Evolutionary conservation across 306 rosid species (phyloP), one percentile per base, ranked within the genome.

Genomic region (Senna tora): DNA sequence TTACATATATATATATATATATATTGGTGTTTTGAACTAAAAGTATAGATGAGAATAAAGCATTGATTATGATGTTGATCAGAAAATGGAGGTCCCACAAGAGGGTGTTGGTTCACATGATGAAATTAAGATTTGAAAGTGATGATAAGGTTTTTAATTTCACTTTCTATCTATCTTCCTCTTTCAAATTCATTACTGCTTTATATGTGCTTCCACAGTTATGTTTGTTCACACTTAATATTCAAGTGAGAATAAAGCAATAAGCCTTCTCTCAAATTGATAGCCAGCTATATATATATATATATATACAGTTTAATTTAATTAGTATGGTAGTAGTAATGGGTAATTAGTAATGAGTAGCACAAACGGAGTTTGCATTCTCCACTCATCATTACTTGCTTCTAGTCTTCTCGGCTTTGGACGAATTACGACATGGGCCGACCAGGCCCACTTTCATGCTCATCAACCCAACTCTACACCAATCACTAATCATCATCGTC

Each of bases 31-130:
- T n/a, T n/a, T n/a, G n/a, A n/a, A n/a, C n/a, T n/a, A n/a, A n/a
- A n/a, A n/a, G n/a, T n/a, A n/a, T n/a, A n/a, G n/a, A n/a, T n/a
- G n/a, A 59, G 65, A 59, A 34, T 59, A 32, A 59, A 59, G 72
- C 81, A 87, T 81, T 69, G 74, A 76, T 76, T 54, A 72, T 53
- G 62, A 72, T 25, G 30, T 25, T 25, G 30, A n/a, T n/a, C n/a
- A n/a, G n/a, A n/a, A n/a, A n/a, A n/a, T n/a, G n/a, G n/a, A 25
- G 83, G 81, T 64, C 85, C 87, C 85, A 75, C 87, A 83, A 77
- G 53, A 39, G 58, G 75, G 30, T 82, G 71, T 58, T 73, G 55
- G 28, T 71, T 75, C 80, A 75, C 88, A 76, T 66, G 76, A 66
- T 56, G 28, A 56, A 65, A n/a, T n/a, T n/a, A n/a, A 70, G 61